Conservation (phyloP, 208 protist species). For the Trypanosoma caninum region DNA sequence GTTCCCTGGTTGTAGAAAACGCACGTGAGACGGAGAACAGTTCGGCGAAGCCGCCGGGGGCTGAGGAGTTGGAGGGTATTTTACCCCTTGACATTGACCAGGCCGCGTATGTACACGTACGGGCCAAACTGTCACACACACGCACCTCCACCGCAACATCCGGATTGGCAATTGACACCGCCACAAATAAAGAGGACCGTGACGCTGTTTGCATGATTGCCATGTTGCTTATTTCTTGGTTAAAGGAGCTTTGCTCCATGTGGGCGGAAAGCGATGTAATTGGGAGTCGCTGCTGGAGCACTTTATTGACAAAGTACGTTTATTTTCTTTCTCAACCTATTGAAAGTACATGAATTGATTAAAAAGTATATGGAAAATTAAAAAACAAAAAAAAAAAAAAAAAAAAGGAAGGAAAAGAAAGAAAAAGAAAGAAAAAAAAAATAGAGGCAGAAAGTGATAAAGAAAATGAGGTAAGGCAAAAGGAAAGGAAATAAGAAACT, state of each 20-base stretch:
- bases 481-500: constrained; percentile 1
- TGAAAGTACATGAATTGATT: constrained; percentile 18
- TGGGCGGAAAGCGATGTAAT: constrained; percentile 25
- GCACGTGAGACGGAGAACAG: constrained; percentile 5
- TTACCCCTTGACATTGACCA: constrained; percentile 23
- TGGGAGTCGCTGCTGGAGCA: constrained; percentile 25
- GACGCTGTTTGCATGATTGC: constrained; percentile 33
- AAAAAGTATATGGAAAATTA: not conserved
- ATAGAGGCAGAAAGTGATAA: not conserved
- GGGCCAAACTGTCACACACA: constrained; percentile 7
- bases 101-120: constrained; percentile 21
- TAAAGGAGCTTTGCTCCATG: constrained; percentile 23
- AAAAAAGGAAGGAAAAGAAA: not conserved
- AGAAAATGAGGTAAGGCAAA: not conserved
- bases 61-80: constrained; percentile 24
- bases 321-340: constrained; percentile 25
- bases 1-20: constrained; percentile 17
- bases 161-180: too few species aligned
- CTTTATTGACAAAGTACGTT: constrained; percentile 20
- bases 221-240: constrained; percentile 29
- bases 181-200: constrained; percentile 21
- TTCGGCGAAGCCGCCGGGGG: constrained; percentile 17
- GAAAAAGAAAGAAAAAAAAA: not conserved
- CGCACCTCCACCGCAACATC: not conserved
- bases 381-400: constrained; percentile 9